Percentiles rank a stretch among this genome's conserved stretches.
Conservation (phyloP, 2,329 filamentous ascomycete species). For the Huntiella bhutanensis region DNA sequence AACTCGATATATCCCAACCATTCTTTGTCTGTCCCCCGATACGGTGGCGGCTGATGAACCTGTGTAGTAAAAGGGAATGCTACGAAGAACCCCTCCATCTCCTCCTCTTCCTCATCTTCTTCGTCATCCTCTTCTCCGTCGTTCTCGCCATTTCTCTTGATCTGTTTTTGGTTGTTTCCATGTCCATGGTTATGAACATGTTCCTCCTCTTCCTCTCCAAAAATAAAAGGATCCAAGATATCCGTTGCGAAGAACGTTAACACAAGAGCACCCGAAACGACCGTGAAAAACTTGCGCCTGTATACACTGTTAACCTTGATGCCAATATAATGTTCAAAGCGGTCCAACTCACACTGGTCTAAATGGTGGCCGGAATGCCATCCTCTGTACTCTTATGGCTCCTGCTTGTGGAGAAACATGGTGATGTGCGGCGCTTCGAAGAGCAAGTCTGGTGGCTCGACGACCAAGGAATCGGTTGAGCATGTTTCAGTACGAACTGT, state of each 20-base stretch:
- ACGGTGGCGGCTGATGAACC: constrained; percentile 28
- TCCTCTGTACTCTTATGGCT: constrained; percentile 8
- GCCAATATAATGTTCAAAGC: background rate
- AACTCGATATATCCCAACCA: constrained; percentile 41
- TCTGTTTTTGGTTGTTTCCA: background rate
- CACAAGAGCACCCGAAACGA: background rate
- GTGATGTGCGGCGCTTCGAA: constrained; percentile 8
- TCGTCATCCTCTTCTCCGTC: constrained; percentile 23
- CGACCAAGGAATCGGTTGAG: constrained; percentile 6
- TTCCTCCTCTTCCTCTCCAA: constrained; percentile 8
- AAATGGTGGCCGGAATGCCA: constrained; percentile 7
- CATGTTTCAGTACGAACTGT: background rate
- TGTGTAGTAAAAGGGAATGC: constrained; percentile 41
- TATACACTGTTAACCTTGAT: background rate
- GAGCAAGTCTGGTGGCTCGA: constrained; percentile 7
- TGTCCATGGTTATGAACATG: background rate
- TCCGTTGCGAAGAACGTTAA: constrained; percentile 8
- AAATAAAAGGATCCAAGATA: constrained; percentile 8
- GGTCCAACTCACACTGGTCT: constrained; percentile 7
- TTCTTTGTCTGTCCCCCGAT: constrained; percentile 40
- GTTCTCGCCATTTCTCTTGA: constrained; percentile 15
- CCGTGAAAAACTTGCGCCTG: constrained; percentile 6
- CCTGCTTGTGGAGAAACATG: constrained; percentile 7
- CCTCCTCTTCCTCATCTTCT: constrained; percentile 21
- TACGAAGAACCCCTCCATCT: constrained; percentile 33